Evolutionary conservation across 768 basidiomycete genomes (phyloP), one percentile per base, ranked within the genome.

Genomic region (Candolleomyces aberdarensis): DNA sequence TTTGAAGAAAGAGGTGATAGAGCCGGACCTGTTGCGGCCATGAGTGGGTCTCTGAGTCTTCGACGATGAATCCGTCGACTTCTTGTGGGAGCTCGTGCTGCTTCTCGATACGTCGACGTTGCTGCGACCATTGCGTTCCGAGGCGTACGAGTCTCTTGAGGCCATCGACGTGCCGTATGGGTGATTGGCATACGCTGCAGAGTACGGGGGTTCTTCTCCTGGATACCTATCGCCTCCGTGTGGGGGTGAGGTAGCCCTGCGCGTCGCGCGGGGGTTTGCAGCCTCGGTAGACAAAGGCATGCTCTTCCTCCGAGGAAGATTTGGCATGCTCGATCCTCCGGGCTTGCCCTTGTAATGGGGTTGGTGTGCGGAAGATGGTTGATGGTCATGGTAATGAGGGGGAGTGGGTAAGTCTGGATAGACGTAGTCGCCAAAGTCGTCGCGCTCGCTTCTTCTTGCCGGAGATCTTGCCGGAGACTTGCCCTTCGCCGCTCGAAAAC

Each of bases 251-350:
- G 56, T 46, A 19, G 40, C 41, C 53, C 53, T 59, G 14, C 56
- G 51, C 3, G 61, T 15, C 20, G 57, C 22, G 15, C 44, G 11
- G 17, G 46, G 46, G 22, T 19, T 4, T 20, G 56, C 26, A 13
- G 20, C 1, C 9, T 61, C 60, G 19, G 54, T 49, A 0, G 72
- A 68, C 10, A 78, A 64, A 0, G 83, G 81, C 77, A 83, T 83
- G 57, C 85, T 83, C 75, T 85, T 83, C 66, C 74, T 77, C 39
- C 83, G 78, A 10, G 78, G 72, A 17, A 57, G 49, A 11, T 53
- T 29, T 14, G 61, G 19, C 40, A 15, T 49, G 32, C 47, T 41
- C 31, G 58, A 41, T 11, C 20, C 46, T 17, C 53, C 50, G 64
- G 36, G 60, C 60, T 15, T 64, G 55, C 3, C 26, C 4, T 32